Evolutionary conservation across 2,329 filamentous ascomycete genomes (phyloP).

Genomic region (Neofusicoccum kwambonambiense): DNA sequence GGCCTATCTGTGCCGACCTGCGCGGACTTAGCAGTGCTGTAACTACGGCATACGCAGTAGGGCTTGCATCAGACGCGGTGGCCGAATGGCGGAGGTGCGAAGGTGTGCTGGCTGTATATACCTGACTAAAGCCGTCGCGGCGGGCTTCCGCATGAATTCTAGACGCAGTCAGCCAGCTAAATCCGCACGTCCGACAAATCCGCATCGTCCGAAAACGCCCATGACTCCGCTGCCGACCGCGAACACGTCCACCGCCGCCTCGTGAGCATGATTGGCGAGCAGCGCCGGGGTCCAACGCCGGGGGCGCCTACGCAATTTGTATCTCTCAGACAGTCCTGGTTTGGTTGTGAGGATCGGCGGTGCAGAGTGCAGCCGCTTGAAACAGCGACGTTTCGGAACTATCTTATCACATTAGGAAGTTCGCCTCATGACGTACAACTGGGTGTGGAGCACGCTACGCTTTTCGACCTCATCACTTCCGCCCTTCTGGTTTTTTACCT

Average conservation of each 20-base stretch:
- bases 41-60: too few relatives aligned
- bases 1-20: neutral
- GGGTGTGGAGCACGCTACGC: neutral
- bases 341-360: too few relatives aligned
- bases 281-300: too few relatives aligned
- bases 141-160: too few relatives aligned
- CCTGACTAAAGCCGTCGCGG: too few relatives aligned
- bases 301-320: too few relatives aligned
- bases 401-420: neutral
- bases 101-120: too few relatives aligned
- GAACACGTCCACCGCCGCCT: too few relatives aligned
- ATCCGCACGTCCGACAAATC: neutral
- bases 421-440: neutral
- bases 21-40: neutral
- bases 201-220: neutral
- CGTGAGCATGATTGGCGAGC: neutral
- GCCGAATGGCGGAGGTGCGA: too few relatives aligned
- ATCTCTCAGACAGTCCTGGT: too few relatives aligned
- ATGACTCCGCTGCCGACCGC: too few relatives aligned
- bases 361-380: neutral
- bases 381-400: constrained; percentile 2
- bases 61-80: too few relatives aligned
- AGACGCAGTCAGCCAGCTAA: neutral
- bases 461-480: neutral
- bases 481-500: neutral